Percentiles rank a stretch among this genome's conserved stretches.
Evolutionary conservation across 495 filamentous ascomycete genomes (phyloP).

Genomic region (Glutinoglossum americanum): DNA sequence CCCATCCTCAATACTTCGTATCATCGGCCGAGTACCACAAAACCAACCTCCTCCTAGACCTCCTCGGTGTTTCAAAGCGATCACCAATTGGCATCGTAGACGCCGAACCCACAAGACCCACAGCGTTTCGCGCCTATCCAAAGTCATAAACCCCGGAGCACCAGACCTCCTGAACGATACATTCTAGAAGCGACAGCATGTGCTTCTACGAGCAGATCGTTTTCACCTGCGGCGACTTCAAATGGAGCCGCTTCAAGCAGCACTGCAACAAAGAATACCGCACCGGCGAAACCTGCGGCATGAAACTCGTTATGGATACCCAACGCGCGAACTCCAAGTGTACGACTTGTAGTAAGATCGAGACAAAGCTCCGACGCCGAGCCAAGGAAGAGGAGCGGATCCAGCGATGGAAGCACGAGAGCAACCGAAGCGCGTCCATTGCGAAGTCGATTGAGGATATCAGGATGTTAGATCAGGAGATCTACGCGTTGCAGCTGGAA

Average conservation of each 20-base stretch:
- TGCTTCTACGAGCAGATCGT: constrained; percentile 43
- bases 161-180: background rate
- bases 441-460: constrained; percentile 49
- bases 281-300: constrained; percentile 92
- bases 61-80: background rate
- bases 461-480: constrained; percentile 36
- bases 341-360: constrained; percentile 76
- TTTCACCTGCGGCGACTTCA: constrained; percentile 69
- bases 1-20: background rate
- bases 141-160: background rate
- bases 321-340: constrained; percentile 37
- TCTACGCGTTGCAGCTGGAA: constrained; percentile 29
- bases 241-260: constrained; percentile 85
- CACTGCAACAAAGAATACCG: constrained; percentile 95
- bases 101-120: background rate
- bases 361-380: constrained; percentile 63
- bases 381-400: constrained; percentile 57
- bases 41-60: background rate
- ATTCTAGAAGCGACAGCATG: constrained; percentile 20
- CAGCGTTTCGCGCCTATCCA: background rate
- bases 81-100: background rate
- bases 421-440: constrained; percentile 52
- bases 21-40: background rate
- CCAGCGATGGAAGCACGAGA: constrained; percentile 54
- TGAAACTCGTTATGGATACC: constrained; percentile 69